Evolutionary conservation across 176 grass and related monocot species (phyloP), one percentile per base, ranked within the genome.

Genomic region (Bonia amplexicaulis): DNA sequence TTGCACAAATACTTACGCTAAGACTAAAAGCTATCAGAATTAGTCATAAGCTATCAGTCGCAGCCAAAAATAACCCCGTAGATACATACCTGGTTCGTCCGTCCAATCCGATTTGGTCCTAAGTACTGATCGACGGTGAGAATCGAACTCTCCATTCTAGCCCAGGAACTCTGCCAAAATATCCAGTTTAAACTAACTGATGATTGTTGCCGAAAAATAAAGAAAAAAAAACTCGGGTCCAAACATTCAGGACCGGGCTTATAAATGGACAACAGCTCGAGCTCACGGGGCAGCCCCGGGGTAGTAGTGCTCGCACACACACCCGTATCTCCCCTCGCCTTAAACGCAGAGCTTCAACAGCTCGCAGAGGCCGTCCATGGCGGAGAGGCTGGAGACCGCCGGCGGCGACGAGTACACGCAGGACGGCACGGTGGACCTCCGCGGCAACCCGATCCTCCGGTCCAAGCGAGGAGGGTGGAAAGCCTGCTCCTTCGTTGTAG

Each of bases 341-440:
- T 12, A 52, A 15, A 47, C 15, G 20, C 39, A 57, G 49, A 62
- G 80, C 6, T 67, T 31, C 75, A 29, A 17, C 23, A 22, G 57
- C 39, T 57, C 71, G 44, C 60, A 54, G 74, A 53, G 72, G 74
- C 71, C 47, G 42, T 19, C 89, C 87, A 95, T 95, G 93, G 96
- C 86, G 41, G 81, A 89, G 69, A 63, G 57, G 65, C 58, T 67
- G 20, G 88, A 82, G 72, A 58, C 90, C 62, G 70, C 46, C 33
- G 55, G 6, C 49, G 29, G 57, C 76, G 87, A 82, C n/a, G 87
- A 89, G 80, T 95, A 92, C 89, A 95, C 96, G 14, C 78, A 90
- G 80, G 96, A 98, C 80, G 96, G 93, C 42, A 90, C 96, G 11
- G 93, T 93, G 27, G 93, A 98, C 84, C 90, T 98, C 75, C 89